Percentiles rank a stretch among this genome's conserved stretches.
Conservation (phyloP, 805 yeast species). For the Myxozyma melibiosi region DNA sequence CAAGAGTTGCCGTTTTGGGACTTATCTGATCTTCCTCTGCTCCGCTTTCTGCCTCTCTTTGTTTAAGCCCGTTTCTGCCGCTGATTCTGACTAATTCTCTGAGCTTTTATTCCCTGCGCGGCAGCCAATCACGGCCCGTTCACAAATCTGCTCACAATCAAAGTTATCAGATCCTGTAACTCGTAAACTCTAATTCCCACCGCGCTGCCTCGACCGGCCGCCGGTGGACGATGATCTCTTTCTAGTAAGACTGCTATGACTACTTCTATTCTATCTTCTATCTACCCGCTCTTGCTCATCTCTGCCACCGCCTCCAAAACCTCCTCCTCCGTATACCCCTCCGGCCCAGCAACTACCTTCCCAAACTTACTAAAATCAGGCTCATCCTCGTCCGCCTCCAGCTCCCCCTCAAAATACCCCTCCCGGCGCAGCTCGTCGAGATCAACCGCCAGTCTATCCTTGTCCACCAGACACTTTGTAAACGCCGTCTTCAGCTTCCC, state of each 20-base stretch:
- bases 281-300: conserved; percentile 1
- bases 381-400: conserved; percentile 15
- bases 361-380: conserved; percentile 20
- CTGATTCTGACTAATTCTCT: too few relatives aligned
- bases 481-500: conserved; percentile 29
- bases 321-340: conserved; percentile 23
- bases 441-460: conserved; percentile 17
- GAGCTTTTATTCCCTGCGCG: too few relatives aligned
- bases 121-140: neutral
- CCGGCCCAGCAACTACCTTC: conserved; percentile 17
- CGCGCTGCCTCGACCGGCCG: neutral
- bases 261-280: neutral
- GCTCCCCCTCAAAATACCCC: conserved; percentile 9
- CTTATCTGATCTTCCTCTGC: conserved; percentile 1
- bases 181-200: neutral
- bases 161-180: conserved; percentile 23
- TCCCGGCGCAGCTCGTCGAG: conserved; percentile 19
- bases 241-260: neutral
- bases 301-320: conserved; percentile 15
- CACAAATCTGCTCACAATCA: neutral
- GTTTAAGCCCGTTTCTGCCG: too few relatives aligned
- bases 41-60: neutral
- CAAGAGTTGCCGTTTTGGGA: neutral
- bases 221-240: neutral
- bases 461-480: conserved; percentile 12